These are phyloP conservation scores for Rutstroemia sydowiana DNA, from an alignment of 2,329 filamentous ascomycete genomes.

Conservation along the genomic window DNA sequence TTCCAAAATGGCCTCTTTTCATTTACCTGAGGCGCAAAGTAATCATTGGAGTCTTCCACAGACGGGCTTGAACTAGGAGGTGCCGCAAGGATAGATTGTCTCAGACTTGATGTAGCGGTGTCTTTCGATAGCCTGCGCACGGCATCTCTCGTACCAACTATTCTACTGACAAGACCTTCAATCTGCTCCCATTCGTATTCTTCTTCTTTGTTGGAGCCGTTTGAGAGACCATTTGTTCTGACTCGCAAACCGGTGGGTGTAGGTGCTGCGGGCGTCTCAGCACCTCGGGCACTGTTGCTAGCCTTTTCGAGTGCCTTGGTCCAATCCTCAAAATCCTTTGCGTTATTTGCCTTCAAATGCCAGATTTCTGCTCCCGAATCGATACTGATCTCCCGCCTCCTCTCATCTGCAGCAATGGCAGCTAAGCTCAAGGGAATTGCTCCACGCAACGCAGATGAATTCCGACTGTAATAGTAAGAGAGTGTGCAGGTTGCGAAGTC, in stretches of 20 bases:
- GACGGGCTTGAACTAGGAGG: conserved; percentile 28
- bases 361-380: conserved; percentile 96
- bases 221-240: conserved; percentile 25
- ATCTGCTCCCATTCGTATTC: conserved; percentile 82
- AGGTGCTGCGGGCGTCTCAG: conserved; percentile 33
- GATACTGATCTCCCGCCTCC: conserved; percentile 85
- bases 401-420: conserved; percentile 82
- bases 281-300: conserved; percentile 54
- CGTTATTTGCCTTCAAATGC: conserved; percentile 80
- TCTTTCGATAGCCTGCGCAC: conserved; percentile 80
- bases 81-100: conserved; percentile 7
- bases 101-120: conserved; percentile 47
- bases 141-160: conserved; percentile 83
- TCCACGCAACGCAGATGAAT: conserved; percentile 84
- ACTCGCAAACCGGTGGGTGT: conserved; percentile 26
- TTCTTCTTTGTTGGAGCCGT: conserved; percentile 42
- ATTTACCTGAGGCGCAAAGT: conserved; percentile 41
- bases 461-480: conserved; percentile 92
- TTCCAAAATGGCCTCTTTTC: conserved; percentile 85
- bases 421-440: conserved; percentile 89
- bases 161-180: conserved; percentile 75
- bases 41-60: conserved; percentile 42
- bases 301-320: conserved; percentile 77
- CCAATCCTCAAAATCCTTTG: conserved; percentile 84
- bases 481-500: conserved; percentile 91